Evolutionary conservation across 2,329 filamentous ascomycete genomes (phyloP).

Genomic region (Biscogniauxia sp.): DNA sequence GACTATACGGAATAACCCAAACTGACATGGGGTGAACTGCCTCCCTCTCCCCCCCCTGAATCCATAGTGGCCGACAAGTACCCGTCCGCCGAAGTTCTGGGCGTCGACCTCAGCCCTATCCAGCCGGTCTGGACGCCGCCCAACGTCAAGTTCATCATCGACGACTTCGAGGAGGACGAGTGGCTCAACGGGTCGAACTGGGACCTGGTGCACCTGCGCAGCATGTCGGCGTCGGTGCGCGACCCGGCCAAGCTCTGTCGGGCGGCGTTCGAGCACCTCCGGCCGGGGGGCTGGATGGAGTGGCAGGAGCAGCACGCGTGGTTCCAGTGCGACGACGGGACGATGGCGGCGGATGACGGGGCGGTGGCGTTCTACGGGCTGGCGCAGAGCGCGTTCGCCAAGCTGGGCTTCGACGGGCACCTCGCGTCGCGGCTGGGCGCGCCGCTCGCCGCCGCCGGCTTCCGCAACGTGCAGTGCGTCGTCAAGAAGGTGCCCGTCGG

Average conservation of each 20-base stretch:
- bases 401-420: conserved; percentile 40
- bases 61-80: conserved; percentile 14
- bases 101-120: conserved; percentile 24
- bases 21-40: conserved; percentile 3
- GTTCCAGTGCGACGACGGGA: conserved; percentile 41
- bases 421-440: conserved; percentile 34
- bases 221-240: conserved; percentile 49
- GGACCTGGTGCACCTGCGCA: conserved; percentile 52
- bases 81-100: conserved; percentile 19
- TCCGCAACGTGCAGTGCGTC: conserved; percentile 37
- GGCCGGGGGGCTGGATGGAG: conserved; percentile 51
- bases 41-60: not conserved
- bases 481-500: conserved; percentile 47
- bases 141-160: conserved; percentile 52
- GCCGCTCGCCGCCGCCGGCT: conserved; percentile 37
- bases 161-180: conserved; percentile 49
- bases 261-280: conserved; percentile 38
- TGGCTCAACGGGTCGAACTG: conserved; percentile 47
- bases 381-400: conserved; percentile 27
- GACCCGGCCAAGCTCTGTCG: conserved; percentile 48
- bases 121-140: conserved; percentile 39
- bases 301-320: conserved; percentile 45
- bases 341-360: conserved; percentile 41
- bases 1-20: not conserved
- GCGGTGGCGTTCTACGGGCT: conserved; percentile 32